Percentiles rank a stretch among this genome's conserved stretches.
These are phyloP conservation scores for Cutaneotrichosporon sp. DNA, from an alignment of 1,284 basidiomycete species.

Conservation along the genomic window DNA sequence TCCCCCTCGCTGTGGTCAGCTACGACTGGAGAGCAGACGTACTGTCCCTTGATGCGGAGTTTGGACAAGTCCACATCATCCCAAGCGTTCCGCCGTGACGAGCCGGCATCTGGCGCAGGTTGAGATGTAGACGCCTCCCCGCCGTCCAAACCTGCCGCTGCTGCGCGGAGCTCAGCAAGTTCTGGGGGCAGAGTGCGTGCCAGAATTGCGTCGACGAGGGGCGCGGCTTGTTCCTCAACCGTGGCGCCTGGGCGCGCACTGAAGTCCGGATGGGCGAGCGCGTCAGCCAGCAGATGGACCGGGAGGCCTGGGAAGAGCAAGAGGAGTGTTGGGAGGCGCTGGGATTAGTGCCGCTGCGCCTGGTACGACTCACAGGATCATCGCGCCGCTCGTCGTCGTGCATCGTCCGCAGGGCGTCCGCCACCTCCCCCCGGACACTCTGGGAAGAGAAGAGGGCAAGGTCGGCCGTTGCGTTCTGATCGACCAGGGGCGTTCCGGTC, in stretches of 20 bases:
- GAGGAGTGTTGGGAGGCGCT: conserved; percentile 31
- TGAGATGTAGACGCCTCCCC: background rate
- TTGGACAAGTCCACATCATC: conserved; percentile 64
- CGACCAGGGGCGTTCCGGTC: conserved; percentile 12
- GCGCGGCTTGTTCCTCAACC: conserved; percentile 34
- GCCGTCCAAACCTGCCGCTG: conserved; percentile 1
- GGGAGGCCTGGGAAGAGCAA: conserved; percentile 42
- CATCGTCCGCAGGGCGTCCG: conserved; percentile 8
- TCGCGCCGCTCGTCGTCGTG: conserved; percentile 26
- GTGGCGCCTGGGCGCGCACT: conserved; percentile 15
- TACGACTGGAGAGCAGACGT: background rate
- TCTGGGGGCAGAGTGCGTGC: conserved; percentile 36
- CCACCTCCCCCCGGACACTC: conserved; percentile 4
- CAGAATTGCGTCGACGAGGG: conserved; percentile 42
- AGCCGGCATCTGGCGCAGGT: background rate
- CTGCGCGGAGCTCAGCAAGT: conserved; percentile 30
- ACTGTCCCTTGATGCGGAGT: conserved; percentile 56
- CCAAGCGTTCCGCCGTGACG: conserved; percentile 3
- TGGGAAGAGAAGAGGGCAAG: conserved; percentile 14
- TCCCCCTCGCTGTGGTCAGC: conserved; percentile 4
- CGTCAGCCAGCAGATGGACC: conserved; percentile 33
- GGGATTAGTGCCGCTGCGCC: background rate
- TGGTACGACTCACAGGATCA: conserved; percentile 8
- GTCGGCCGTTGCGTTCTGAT: conserved; percentile 18
- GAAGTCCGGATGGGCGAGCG: conserved; percentile 41